Evolutionary conservation across 805 yeast species (phyloP).

Genomic region (Saturnispora bothae): DNA sequence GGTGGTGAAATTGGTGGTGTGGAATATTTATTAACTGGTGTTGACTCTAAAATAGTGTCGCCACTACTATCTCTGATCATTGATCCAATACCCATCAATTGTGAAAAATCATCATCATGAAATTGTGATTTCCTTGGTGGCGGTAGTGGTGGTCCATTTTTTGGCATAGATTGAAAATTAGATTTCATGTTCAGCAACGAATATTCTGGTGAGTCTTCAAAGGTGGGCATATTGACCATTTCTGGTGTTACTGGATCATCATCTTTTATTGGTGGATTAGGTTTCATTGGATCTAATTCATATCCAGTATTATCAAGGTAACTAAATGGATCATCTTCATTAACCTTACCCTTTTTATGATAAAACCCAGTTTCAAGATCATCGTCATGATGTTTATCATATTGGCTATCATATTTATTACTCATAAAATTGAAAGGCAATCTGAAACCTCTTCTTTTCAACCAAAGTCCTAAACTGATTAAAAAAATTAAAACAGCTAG

Average conservation of each 20-base stretch:
- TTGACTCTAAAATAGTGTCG: neutral
- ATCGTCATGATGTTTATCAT: neutral
- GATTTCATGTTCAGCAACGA: constrained; percentile 13
- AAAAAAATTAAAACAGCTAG: constrained; percentile 14
- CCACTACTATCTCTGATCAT: constrained; percentile 2
- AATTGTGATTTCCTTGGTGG: constrained; percentile 10
- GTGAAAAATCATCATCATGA: constrained; percentile 4
- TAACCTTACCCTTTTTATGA: constrained; percentile 1
- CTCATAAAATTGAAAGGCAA: neutral
- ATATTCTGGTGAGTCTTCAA: constrained; percentile 4
- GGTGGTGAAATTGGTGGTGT: neutral
- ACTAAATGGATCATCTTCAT: constrained; percentile 6
- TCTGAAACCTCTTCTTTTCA: constrained; percentile 6
- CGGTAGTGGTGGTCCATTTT: constrained; percentile 14
- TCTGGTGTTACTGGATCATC: constrained; percentile 4
- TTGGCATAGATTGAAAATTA: constrained; percentile 9
- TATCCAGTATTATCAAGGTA: neutral
- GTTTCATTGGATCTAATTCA: neutral
- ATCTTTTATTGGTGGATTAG: neutral
- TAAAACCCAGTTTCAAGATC: constrained; percentile 3
- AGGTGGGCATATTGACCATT: neutral
- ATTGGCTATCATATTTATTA: neutral
- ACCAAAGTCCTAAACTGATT: constrained; percentile 12
- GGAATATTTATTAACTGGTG: neutral
- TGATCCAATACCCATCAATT: constrained; percentile 4